Evolutionary conservation across 306 rosid genomes (phyloP), one percentile per base, ranked within the genome.

Genomic region (Ormosia emarginata): DNA sequence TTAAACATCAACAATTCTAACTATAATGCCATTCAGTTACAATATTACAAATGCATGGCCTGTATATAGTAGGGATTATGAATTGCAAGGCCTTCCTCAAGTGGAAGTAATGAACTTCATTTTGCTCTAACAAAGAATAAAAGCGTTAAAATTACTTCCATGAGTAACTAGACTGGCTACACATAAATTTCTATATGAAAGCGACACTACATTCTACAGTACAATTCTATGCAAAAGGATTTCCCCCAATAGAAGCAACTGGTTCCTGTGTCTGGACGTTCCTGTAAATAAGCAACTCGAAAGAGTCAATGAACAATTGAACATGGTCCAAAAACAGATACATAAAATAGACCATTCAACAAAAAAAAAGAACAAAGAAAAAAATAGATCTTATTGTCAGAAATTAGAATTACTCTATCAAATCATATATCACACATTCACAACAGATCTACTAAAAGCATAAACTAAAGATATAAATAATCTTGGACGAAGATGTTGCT

Each of bases 221-320:
- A 70, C 4, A 67, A 61, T 77, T 71, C 89, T 91, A 94, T n/a
- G 95, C 95, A 75, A 95, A 95, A 67, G 97, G 98, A 84, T 95
- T 95, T 64, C 97, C 95, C 81, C 97, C 97, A 4, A 90, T 12
- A 0, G 98, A 84, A 41, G 93, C 90, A 64, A 90, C 92, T 14
- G 91, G 84, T 58, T 92, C 97, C 11, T 83, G 92, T 24, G 89
- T 39, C 18, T 90, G 81, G 55, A 87, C 87, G 55, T 81, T 91
- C 92, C 97, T 94, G 94, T 78, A 82, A 82, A 82, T 13, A 76
- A 44, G 82, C 33, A 76, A 74, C 71, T 84, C 49, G 7, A 18
- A 64, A 9, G 52, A 11, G 75, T 72, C 74, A 18, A 72, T 56
- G 47, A 55, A 50, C 3, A 74, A 43, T 57, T 46, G 46, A 59